A percentile compares a stretch with the other conserved stretches of the same genome.
These are phyloP conservation scores for Neoboletus subvelutipes DNA, from an alignment of 768 basidiomycete genomes.

Conservation along the genomic window DNA sequence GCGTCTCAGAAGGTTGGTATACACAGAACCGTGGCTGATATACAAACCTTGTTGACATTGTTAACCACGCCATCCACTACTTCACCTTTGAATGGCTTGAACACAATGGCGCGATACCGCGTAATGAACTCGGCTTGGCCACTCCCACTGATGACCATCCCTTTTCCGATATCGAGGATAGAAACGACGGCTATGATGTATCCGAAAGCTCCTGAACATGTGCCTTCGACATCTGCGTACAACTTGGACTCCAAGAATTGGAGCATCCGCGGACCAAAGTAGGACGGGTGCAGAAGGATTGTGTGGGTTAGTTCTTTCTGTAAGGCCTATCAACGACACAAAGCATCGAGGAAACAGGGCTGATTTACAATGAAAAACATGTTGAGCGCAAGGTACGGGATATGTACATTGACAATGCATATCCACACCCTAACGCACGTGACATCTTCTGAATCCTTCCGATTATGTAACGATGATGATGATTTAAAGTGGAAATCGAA, in stretches of 20 bases:
- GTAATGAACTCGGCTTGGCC: conserved; percentile 97
- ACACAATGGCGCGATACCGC: conserved; percentile 93
- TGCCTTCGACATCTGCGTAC: conserved; percentile 95
- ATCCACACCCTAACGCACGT: conserved; percentile 6
- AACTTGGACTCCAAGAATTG: conserved; percentile 91
- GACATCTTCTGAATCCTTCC: neutral
- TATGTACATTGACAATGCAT: neutral
- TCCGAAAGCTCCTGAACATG: conserved; percentile 93
- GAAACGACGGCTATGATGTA: conserved; percentile 92
- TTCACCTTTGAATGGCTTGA: conserved; percentile 99
- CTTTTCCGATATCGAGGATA: conserved; percentile 88
- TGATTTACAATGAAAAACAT: conserved; percentile 75
- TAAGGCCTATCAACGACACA: conserved; percentile 1
- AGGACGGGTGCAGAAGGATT: conserved; percentile 95
- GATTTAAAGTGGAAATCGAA: conserved; percentile 16
- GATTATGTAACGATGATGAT: conserved; percentile 19
- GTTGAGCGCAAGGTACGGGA: neutral
- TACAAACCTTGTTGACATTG: conserved; percentile 88
- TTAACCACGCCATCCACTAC: conserved; percentile 96
- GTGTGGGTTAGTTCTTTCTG: conserved; percentile 98
- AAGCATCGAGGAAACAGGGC: neutral
- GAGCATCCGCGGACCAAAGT: conserved; percentile 95
- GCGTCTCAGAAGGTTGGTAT: neutral
- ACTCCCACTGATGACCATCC: conserved; percentile 86
- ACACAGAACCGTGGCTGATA: neutral